A percentile compares a stretch with the other conserved stretches of the same genome.
These are phyloP conservation scores for Taphrina sp. DNA, from an alignment of 1,139 yeast species.

Conservation along the genomic window DNA sequence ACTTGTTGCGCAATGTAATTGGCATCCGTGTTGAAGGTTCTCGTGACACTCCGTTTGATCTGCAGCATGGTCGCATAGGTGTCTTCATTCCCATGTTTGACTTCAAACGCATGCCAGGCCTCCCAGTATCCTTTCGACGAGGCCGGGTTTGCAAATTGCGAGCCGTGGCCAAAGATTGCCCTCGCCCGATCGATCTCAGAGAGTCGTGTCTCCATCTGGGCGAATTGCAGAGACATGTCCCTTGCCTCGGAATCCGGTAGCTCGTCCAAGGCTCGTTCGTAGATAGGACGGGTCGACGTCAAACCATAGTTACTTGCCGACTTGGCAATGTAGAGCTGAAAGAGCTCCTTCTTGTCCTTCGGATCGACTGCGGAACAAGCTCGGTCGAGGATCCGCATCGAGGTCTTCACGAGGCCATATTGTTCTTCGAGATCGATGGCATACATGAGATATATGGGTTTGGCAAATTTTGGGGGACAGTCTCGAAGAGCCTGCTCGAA, in stretches of 20 bases:
- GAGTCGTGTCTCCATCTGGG: constrained; percentile 51
- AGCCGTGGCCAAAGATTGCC: constrained; percentile 53
- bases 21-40: constrained; percentile 47
- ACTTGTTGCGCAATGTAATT: constrained; percentile 41
- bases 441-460: constrained; percentile 56
- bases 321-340: constrained; percentile 44
- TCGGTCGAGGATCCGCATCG: constrained; percentile 49
- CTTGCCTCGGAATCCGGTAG: constrained; percentile 46
- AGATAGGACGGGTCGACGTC: constrained; percentile 47
- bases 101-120: constrained; percentile 72
- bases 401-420: constrained; percentile 50
- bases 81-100: constrained; percentile 65
- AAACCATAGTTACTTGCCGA: constrained; percentile 45
- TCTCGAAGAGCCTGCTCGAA: constrained; percentile 62
- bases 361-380: constrained; percentile 47
- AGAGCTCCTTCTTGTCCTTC: constrained; percentile 45
- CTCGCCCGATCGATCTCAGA: constrained; percentile 61
- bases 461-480: constrained; percentile 54
- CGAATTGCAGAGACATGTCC: constrained; percentile 47
- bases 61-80: constrained; percentile 74
- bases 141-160: constrained; percentile 51
- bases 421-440: constrained; percentile 59
- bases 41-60: constrained; percentile 56
- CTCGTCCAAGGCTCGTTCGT: constrained; percentile 49
- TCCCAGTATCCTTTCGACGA: constrained; percentile 52